Conservation (phyloP, 305 asterid species). For the Fraxinus angustifolia region DNA sequence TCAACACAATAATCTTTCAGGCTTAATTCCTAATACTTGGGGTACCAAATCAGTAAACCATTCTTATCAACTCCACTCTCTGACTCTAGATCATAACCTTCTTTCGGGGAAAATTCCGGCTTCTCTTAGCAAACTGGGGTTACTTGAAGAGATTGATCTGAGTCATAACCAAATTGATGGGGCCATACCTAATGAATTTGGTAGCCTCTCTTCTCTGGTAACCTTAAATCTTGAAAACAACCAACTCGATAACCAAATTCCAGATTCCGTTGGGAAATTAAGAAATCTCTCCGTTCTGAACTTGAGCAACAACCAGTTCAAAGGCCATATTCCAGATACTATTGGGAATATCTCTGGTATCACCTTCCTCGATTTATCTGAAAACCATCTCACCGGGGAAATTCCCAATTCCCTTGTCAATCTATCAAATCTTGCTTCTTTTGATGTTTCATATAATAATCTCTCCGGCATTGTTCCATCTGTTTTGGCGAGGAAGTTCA, state of each 20-base stretch:
- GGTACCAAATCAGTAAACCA: slow-evolving; percentile 22
- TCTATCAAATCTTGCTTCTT: slow-evolving; percentile 45
- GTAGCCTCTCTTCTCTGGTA: slow-evolving; percentile 37
- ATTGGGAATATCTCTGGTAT: slow-evolving; percentile 49
- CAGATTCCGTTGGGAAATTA: slow-evolving; percentile 35
- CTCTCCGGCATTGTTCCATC: slow-evolving; percentile 63
- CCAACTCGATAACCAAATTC: slow-evolving; percentile 44
- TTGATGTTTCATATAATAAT: slow-evolving; percentile 67
- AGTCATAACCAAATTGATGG: slow-evolving; percentile 51
- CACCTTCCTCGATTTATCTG: slow-evolving; percentile 53
- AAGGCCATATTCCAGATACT: slow-evolving; percentile 47
- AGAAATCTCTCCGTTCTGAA: slow-evolving; percentile 43
- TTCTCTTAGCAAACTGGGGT: slow-evolving; percentile 44
- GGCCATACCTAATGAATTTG: slow-evolving; percentile 44
- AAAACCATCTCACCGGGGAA: slow-evolving; percentile 59
- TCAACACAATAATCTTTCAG: slow-evolving; percentile 60
- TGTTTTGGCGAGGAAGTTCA: slow-evolving; percentile 53
- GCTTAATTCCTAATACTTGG: slow-evolving; percentile 59
- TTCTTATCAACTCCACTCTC: slow-evolving; percentile 42
- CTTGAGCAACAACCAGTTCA: slow-evolving; percentile 47
- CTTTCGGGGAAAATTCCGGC: slow-evolving; percentile 54
- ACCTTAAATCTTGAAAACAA: slow-evolving; percentile 39
- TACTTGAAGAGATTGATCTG: slow-evolving; percentile 44
- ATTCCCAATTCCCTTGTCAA: slow-evolving; percentile 52
- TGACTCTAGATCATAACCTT: slow-evolving; percentile 52